These are phyloP conservation scores for Sordariomycetes sp. DNA, from an alignment of 2,329 filamentous ascomycete species.

Conservation along the genomic window DNA sequence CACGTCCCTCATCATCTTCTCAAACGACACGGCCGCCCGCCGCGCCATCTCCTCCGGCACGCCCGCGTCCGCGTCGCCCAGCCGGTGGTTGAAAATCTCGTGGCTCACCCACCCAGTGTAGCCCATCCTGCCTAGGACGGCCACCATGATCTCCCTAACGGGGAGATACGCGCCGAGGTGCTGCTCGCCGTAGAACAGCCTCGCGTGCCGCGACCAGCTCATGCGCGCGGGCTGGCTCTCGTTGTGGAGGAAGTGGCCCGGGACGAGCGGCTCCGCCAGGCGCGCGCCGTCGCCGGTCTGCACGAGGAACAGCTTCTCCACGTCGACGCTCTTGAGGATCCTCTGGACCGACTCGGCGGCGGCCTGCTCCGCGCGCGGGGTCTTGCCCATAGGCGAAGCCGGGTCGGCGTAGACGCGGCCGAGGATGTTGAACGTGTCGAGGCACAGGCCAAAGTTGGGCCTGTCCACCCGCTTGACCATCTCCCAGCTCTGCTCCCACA, in stretches of 20 bases:
- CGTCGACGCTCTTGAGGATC: slow-evolving; percentile 44
- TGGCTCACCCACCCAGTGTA: slow-evolving; percentile 62
- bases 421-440: slow-evolving; percentile 72
- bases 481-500: slow-evolving; percentile 64
- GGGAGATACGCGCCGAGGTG: slow-evolving; percentile 58
- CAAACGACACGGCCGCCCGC: slow-evolving; percentile 39
- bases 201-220: slow-evolving; percentile 68
- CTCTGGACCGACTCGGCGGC: slow-evolving; percentile 42
- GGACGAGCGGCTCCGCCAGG: slow-evolving; percentile 43
- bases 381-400: slow-evolving; percentile 36
- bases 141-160: slow-evolving; percentile 45
- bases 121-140: slow-evolving; percentile 52
- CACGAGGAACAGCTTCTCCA: slow-evolving; percentile 60
- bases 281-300: slow-evolving; percentile 68
- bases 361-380: slow-evolving; percentile 40
- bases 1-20: slow-evolving; percentile 28
- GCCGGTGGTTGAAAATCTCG: slow-evolving; percentile 55
- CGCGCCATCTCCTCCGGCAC: slow-evolving; percentile 47
- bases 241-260: slow-evolving; percentile 24
- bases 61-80: slow-evolving; percentile 35
- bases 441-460: slow-evolving; percentile 63
- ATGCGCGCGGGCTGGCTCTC: slow-evolving; percentile 38
- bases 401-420: slow-evolving; percentile 64
- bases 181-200: slow-evolving; percentile 45
- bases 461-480: slow-evolving; percentile 54